These are phyloP conservation scores for Kwoniella dejecticola DNA, from an alignment of 768 basidiomycete species.

Conservation along the genomic window DNA sequence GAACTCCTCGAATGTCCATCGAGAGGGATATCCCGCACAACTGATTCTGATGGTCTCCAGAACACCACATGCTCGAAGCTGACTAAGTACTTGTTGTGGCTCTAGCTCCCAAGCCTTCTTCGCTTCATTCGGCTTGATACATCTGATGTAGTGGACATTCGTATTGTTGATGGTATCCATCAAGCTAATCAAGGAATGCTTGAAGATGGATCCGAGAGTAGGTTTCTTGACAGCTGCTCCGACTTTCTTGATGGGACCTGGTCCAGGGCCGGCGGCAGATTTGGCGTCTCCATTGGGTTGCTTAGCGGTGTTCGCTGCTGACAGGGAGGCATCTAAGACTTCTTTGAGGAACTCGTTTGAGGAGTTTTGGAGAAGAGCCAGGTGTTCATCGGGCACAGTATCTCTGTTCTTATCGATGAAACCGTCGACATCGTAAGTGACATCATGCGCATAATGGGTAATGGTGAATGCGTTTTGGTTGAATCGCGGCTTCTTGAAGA, in stretches of 20 bases:
- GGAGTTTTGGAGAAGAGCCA: conserved; percentile 78
- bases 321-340: conserved; percentile 85
- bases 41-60: conserved; percentile 97
- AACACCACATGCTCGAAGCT: conserved; percentile 96
- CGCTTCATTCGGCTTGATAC: conserved; percentile 97
- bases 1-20: conserved; percentile 99
- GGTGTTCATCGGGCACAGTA: conserved; percentile 97
- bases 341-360: conserved; percentile 93
- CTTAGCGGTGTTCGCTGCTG: conserved; percentile 69
- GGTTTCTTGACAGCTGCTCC: conserved; percentile 72
- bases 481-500: conserved; percentile 99
- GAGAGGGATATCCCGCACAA: conserved; percentile 96
- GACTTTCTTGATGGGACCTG: conserved; percentile 35
- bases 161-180: conserved; percentile 98
- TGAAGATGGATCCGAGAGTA: conserved; percentile 98
- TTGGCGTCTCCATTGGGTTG: conserved; percentile 67
- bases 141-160: conserved; percentile 98
- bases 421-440: conserved; percentile 96
- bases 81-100: conserved; percentile 90
- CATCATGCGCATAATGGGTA: conserved; percentile 95
- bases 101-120: conserved; percentile 97
- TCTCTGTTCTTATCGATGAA: conserved; percentile 99
- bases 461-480: conserved; percentile 96
- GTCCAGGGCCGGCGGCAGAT: conserved; percentile 58
- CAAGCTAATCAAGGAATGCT: conserved; percentile 83